Evolutionary conservation across 2,329 filamentous ascomycete species (phyloP).

Genomic region (Cladobotryum mycophilum): DNA sequence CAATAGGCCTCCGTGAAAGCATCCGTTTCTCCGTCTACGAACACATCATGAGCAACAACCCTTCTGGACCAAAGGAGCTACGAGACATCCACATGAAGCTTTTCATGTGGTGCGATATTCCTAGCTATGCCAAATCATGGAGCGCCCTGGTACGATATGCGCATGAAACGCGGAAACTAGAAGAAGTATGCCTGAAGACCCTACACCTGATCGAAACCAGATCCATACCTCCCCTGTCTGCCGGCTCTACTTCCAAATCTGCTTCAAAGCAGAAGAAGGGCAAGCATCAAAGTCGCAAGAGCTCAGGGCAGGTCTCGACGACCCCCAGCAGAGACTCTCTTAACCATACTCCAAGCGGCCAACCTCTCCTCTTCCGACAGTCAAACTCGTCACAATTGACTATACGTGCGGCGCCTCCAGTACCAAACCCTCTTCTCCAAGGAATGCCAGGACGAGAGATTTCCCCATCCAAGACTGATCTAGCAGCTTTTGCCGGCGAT

Average conservation of each 20-base stretch:
- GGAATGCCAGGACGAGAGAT: conserved; percentile 35
- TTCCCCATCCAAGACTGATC: conserved; percentile 32
- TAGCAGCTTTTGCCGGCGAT: conserved; percentile 29
- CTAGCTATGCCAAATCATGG: conserved; percentile 24
- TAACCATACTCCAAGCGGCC: conserved; percentile 10
- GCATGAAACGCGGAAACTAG: conserved; percentile 29
- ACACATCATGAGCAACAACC: conserved; percentile 24
- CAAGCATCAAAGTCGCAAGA: neutral
- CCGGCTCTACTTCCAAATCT: neutral
- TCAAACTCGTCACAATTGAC: conserved; percentile 2
- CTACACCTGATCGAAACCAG: conserved; percentile 16
- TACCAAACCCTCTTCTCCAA: conserved; percentile 37
- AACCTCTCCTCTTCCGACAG: conserved; percentile 5
- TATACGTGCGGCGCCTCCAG: conserved; percentile 9
- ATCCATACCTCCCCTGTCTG: neutral
- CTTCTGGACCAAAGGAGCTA: conserved; percentile 15
- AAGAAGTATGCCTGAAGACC: conserved; percentile 22
- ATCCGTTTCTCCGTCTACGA: conserved; percentile 31
- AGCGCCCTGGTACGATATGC: conserved; percentile 25
- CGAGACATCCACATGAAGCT: conserved; percentile 25
- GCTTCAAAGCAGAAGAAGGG: neutral
- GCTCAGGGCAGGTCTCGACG: neutral
- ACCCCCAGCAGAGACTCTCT: conserved; percentile 4
- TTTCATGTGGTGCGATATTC: conserved; percentile 27
- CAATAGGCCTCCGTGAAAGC: conserved; percentile 26